Base-by-base conservation (phyloP, 805 yeast species). In the Blastobotrys robertii region DNA sequence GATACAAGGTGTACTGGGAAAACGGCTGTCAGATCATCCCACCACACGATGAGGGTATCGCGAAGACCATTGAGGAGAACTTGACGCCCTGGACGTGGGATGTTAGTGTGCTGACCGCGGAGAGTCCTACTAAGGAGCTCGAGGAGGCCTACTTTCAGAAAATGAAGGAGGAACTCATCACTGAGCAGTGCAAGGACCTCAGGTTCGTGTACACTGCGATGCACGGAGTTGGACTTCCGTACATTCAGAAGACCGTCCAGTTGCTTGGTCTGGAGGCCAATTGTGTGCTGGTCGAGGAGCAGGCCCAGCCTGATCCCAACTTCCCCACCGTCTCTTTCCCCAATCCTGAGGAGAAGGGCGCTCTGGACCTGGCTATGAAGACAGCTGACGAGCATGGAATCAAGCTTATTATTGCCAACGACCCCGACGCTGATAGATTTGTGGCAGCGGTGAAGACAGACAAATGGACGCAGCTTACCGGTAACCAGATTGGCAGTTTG, bases 11-110 rank as follows among this genome's bases (percentile, higher is more conserved):
- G 1, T 90, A 92, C 65, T 86, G 92, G 77, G 67, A 71, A 8
- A 90, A 90, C 58, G 97, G 96, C 3, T 90, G 97, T 60, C 97
- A 92, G 60, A 92, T 90, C 49, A 85, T 90, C 37, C 88, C 95
- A 2, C 97, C 98, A 0, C 86, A 81, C 55, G 97, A 92, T 56
- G 53, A 55, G 2, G 77, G 72, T 1, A 90, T 90, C 49, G 87
- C 95, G 15, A 47, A 59, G 2, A 56, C 68, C 1, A 90, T 90
- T 34, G 67, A 73, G 19, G 54, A 64, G 10, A 84, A 84, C 54
- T 62, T 84, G 47, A 60, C 50, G 2, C 90, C 94, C 0, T 72
- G 82, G 73, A 58, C 35, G 47, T 67, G 35, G 77, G 76, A 19
- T 73, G 78, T 41, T 8, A 32, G 45, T 16, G 38, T 76, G 65